Conservation (phyloP, 345 rosid species). For the Barbarea vulgaris region DNA sequence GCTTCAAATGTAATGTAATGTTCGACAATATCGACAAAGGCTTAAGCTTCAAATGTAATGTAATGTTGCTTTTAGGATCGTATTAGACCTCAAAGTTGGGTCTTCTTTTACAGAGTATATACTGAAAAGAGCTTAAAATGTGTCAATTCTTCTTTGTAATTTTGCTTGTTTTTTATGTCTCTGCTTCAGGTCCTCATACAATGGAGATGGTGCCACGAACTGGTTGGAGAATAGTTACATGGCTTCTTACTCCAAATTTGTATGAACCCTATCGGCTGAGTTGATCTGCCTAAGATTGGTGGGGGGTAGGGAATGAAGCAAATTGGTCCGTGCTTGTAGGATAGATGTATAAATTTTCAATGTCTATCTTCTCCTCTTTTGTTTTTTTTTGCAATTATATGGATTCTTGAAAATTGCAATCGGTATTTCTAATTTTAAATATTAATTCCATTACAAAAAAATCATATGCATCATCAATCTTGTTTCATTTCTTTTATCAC, state of each 20-base stretch:
- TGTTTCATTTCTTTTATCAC: no score
- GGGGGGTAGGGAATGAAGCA: slow-evolving; percentile 39
- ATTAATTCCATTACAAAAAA: no score
- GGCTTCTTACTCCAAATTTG: slow-evolving; percentile 8
- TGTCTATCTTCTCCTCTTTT: slow-evolving; percentile 29
- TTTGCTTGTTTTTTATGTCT: neutral
- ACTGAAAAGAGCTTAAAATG: neutral
- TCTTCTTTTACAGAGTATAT: neutral
- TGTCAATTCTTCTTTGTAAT: neutral
- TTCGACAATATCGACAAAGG: neutral
- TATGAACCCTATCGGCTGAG: slow-evolving; percentile 15
- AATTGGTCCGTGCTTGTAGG: slow-evolving; percentile 24
- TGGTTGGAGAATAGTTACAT: slow-evolving; percentile 3
- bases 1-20: neutral
- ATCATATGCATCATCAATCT: no score
- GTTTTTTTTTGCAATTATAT: neutral
- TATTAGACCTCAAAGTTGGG: neutral
- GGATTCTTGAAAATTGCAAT: no score
- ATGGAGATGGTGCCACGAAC: slow-evolving; percentile 25
- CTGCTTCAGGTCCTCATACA: slow-evolving; percentile 12
- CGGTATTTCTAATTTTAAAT: no score
- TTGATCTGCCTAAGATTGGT: slow-evolving; percentile 17
- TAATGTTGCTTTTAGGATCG: neutral
- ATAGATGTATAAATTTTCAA: slow-evolving; percentile 30
- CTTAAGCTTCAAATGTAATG: neutral